Base-by-base conservation (phyloP, 768 basidiomycete species). In the Mycena rebaudengoi region DNA sequence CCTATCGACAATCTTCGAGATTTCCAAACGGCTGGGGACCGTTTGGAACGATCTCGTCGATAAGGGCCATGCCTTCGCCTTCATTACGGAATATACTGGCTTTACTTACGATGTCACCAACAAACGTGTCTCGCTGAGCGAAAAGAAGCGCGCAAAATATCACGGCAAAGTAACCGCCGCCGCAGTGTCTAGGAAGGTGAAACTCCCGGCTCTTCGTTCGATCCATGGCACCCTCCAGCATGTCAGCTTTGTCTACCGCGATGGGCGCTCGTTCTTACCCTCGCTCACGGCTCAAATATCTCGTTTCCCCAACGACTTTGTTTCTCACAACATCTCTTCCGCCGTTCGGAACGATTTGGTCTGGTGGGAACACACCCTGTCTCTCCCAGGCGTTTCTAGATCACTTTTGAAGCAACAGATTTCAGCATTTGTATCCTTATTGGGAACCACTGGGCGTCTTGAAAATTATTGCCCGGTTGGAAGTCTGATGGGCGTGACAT, bases 221-320 rank as follows among this genome's bases (percentile, higher is more conserved):
- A 46, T 46, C 28, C 45, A 46, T 18, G 55, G 55, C 5, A 41
- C 55, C 10, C 28, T 57, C 11, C 55, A 57, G 18, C 55, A 57
- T 29, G n/a, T 57, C n/a, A 23, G 23, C 55, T 57, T 57, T 43
- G 37, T 55, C 3, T 55, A 55, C 41, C n/a, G n/a, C n/a, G n/a
- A n/a, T n/a, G n/a, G n/a, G n/a, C n/a, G n/a, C n/a, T n/a, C n/a
- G n/a, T n/a, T 40, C 33, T n/a, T 26, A 12, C 14, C 33, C 20
- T 37, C 43, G 45, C 26, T 46, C 14, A 46, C 45, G 23, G 10
- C 7, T 16, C 45, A 46, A 26, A 46, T 46, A 14, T 46, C 45
- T 7, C 20, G 26, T 10, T 46, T 46, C 21, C 45, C 45, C 21
- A 46, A 46, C 45, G 45, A 57, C 13, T 57, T 57, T 40, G 55